phyloP scores from a whole-genome alignment of 2,329 filamentous ascomycete species.

The Stemphylium lycopersici region DNA sequence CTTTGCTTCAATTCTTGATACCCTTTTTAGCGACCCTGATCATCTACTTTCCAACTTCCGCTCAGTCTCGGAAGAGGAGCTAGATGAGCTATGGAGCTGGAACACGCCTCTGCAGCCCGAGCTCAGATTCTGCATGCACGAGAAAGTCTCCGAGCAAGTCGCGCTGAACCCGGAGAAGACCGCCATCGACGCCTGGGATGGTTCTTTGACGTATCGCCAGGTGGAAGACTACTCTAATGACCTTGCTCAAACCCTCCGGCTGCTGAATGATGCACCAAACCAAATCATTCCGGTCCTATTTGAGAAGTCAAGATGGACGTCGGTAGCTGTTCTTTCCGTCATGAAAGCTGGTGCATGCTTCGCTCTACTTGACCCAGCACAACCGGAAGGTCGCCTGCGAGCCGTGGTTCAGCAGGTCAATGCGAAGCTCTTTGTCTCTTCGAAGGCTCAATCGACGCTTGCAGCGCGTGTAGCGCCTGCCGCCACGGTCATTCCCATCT shows the following conservation, averaged over 20 bases:
- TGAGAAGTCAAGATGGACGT: slow-evolving; percentile 50
- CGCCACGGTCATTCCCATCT: slow-evolving; percentile 43
- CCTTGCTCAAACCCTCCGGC: slow-evolving; percentile 34
- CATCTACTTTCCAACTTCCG: slow-evolving; percentile 23
- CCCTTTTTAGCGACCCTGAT: slow-evolving; percentile 42
- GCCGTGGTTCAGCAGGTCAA: slow-evolving; percentile 41
- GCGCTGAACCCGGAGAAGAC: slow-evolving; percentile 41
- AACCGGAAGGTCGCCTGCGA: slow-evolving; percentile 42
- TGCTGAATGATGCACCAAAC: slow-evolving; percentile 33
- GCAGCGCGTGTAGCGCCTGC: slow-evolving; percentile 37
- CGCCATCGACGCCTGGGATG: slow-evolving; percentile 50
- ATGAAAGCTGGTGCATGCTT: slow-evolving; percentile 51
- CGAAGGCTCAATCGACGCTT: slow-evolving; percentile 36
- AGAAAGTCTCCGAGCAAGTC: slow-evolving; percentile 52
- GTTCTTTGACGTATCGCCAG: slow-evolving; percentile 43
- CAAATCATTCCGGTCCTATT: slow-evolving; percentile 49
- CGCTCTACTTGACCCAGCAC: slow-evolving; percentile 44
- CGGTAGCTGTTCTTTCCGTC: slow-evolving; percentile 48
- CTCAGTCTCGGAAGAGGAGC: slow-evolving; percentile 44
- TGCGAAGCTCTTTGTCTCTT: slow-evolving; percentile 37
- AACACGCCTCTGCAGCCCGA: slow-evolving; percentile 54
- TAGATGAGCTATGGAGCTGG: slow-evolving; percentile 57
- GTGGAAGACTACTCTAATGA: slow-evolving; percentile 43
- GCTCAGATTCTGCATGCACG: slow-evolving; percentile 56
- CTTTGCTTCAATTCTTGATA: slow-evolving; percentile 45